Evolutionary conservation across 768 basidiomycete genomes (phyloP), one percentile per base, ranked within the genome.

Genomic region (Mycena epipterygia): DNA sequence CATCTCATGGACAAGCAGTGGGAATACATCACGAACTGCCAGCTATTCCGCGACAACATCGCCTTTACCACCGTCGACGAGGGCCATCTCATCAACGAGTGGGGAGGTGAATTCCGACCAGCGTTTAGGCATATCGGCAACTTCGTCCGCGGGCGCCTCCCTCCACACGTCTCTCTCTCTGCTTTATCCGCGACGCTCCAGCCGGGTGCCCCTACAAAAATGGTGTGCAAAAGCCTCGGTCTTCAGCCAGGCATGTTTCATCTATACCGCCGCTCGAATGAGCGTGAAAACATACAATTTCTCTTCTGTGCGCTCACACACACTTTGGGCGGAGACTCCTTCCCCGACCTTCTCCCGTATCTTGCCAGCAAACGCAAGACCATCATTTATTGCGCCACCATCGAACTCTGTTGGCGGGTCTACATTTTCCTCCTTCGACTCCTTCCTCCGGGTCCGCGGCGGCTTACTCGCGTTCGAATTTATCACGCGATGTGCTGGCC

Each of bases 381-480:
- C 2, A 58, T 74, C 32, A 72, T 74, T 14, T 70, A 72, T 46
- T 71, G 66, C 49, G 30, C 65, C 27, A 68, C 73, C 9, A 71
- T 74, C 27, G 73, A 74, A 17, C 53, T 65, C 21, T 49, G 41
- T n/a, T 69, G 55, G 30, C 71, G 62, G 11, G 63, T 71, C 16
- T 65, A 51, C 27, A 21, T 72, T 21, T 74, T 59, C 37, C 53
- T 72, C 29, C 64, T 67, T 39, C 60, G 57, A 2, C 21, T 66
- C 6, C 52, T 44, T 27, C 67, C 71, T 29, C 48, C 51, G 12
- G 73, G 71, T 32, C 44, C 42, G 2, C 27, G 60, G 29, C 41
- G 59, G 9, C 46, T 72, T 6, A 25, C 52, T 9, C 67, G 70
- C 0, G 61, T 74, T 27, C 58, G 68, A 12, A 23, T 72, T 7